Evolutionary conservation across 2,329 filamentous ascomycete species (phyloP).

Genomic region (Claviceps monticola): DNA sequence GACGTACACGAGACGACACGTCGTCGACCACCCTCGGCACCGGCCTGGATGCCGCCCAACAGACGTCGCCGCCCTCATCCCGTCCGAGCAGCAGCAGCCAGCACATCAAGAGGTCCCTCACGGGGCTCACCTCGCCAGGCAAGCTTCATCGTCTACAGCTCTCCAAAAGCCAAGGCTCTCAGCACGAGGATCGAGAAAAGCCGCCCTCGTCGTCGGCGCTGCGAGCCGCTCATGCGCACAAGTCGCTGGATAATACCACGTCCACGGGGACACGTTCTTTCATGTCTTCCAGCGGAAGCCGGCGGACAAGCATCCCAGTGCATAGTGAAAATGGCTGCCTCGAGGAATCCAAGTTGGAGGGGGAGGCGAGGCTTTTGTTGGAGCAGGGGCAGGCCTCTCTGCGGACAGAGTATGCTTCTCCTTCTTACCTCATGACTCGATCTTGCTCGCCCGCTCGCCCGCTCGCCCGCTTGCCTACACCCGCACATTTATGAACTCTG

Average conservation of each 20-base stretch:
- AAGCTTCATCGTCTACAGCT: conserved; percentile 24
- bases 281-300: conserved; percentile 29
- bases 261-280: conserved; percentile 31
- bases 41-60: conserved; percentile 1
- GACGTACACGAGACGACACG: conserved; percentile 3
- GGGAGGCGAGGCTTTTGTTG: conserved; percentile 25
- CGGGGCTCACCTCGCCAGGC: conserved; percentile 36
- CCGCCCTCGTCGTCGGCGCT: conserved; percentile 4
- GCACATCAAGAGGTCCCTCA: conserved; percentile 41
- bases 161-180: conserved; percentile 17
- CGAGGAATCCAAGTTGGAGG: conserved; percentile 23
- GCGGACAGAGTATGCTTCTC: conserved; percentile 18
- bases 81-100: conserved; percentile 26
- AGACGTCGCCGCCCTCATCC: conserved; percentile 2
- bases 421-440: too few relatives aligned
- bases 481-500: too few relatives aligned
- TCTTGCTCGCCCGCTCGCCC: too few relatives aligned
- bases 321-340: conserved; percentile 17
- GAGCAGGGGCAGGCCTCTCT: conserved; percentile 21
- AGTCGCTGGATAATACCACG: conserved; percentile 31
- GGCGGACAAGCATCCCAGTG: conserved; percentile 26
- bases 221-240: conserved; percentile 16
- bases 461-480: too few relatives aligned
- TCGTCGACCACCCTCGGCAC: conserved; percentile 5
- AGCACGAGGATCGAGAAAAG: conserved; percentile 16